Evolutionary conservation across 805 yeast genomes (phyloP).

Genomic region (Nakazawaea laoshanensis): DNA sequence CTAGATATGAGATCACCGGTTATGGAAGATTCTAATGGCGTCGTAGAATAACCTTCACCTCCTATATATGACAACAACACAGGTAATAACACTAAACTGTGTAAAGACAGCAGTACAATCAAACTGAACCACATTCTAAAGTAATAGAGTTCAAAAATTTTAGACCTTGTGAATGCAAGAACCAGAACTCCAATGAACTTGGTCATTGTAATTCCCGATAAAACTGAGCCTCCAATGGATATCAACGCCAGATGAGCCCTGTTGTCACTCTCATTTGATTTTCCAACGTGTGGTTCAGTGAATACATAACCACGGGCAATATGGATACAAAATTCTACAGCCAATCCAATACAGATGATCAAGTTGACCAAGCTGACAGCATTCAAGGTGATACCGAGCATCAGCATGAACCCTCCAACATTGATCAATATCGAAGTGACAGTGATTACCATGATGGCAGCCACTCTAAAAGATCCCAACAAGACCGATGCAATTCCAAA

Average conservation of each 20-base stretch:
- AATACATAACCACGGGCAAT: conserved; percentile 67
- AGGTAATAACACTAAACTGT: conserved; percentile 75
- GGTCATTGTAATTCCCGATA: conserved; percentile 86
- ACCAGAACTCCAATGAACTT: conserved; percentile 84
- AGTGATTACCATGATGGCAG: conserved; percentile 46
- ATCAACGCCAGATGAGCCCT: conserved; percentile 53
- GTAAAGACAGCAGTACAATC: conserved; percentile 68
- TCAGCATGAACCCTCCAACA: conserved; percentile 73
- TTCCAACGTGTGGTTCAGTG: conserved; percentile 9
- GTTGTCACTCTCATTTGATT: conserved; percentile 11
- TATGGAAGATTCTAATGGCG: no score
- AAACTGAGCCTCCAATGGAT: conserved; percentile 82
- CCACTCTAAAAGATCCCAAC: conserved; percentile 59
- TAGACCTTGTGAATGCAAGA: conserved; percentile 77
- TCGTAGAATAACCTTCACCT: conserved; percentile 40
- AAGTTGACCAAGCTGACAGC: conserved; percentile 87
- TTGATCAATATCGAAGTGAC: conserved; percentile 59
- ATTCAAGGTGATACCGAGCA: conserved; percentile 70
- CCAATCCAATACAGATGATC: conserved; percentile 86
- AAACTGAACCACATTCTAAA: conserved; percentile 91
- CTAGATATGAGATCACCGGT: conserved; percentile 18
- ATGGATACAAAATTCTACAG: conserved; percentile 90
- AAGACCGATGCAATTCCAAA: conserved; percentile 44
- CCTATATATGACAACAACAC: conserved; percentile 59
- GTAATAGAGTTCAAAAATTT: conserved; percentile 85